Percentiles rank a stretch among this genome's conserved stretches.
Conservation (phyloP, 2,329 filamentous ascomycete species). For the Calonectria pseudoturangicola region DNA sequence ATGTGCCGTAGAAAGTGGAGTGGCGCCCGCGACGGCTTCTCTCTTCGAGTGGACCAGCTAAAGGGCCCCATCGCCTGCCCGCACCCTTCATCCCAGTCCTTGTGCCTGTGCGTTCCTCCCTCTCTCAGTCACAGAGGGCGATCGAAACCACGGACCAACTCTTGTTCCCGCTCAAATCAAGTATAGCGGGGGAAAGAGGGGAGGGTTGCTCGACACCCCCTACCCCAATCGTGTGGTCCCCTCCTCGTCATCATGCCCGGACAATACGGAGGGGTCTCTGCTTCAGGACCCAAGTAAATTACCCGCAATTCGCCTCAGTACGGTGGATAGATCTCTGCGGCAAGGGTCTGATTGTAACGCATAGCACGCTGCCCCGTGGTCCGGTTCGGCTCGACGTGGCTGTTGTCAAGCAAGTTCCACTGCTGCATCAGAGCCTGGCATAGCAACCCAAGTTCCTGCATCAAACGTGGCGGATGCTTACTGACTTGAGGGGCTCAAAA, state of each 20-base stretch:
- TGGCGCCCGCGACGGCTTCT: slow-evolving; percentile 45
- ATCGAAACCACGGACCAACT: slow-evolving; percentile 55
- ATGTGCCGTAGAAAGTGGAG: slow-evolving; percentile 47
- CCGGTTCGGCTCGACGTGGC: slow-evolving; percentile 39
- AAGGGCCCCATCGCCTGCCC: slow-evolving; percentile 41
- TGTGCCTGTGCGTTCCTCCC: slow-evolving; percentile 50
- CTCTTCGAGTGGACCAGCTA: slow-evolving; percentile 33
- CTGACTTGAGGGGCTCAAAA: slow-evolving; percentile 45
- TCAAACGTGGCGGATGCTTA: slow-evolving; percentile 55
- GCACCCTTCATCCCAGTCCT: slow-evolving; percentile 52
- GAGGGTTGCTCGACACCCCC: neutral
- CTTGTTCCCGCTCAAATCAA: slow-evolving; percentile 49
- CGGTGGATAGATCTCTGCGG: slow-evolving; percentile 21
- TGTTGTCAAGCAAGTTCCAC: slow-evolving; percentile 41
- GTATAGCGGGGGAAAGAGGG: slow-evolving; percentile 27
- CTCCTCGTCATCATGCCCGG: slow-evolving; percentile 37
- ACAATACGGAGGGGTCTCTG: slow-evolving; percentile 28
- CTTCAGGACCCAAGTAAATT: slow-evolving; percentile 10
- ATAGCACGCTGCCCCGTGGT: slow-evolving; percentile 43
- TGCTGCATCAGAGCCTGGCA: slow-evolving; percentile 44
- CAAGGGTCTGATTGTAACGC: slow-evolving; percentile 35
- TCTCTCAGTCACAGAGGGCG: slow-evolving; percentile 51
- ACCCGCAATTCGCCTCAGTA: neutral
- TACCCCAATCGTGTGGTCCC: slow-evolving; percentile 12
- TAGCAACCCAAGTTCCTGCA: slow-evolving; percentile 53